Evolutionary conservation across 192 early-diverging fungal species (phyloP).

Genomic region (Gonapodya prolifera): DNA sequence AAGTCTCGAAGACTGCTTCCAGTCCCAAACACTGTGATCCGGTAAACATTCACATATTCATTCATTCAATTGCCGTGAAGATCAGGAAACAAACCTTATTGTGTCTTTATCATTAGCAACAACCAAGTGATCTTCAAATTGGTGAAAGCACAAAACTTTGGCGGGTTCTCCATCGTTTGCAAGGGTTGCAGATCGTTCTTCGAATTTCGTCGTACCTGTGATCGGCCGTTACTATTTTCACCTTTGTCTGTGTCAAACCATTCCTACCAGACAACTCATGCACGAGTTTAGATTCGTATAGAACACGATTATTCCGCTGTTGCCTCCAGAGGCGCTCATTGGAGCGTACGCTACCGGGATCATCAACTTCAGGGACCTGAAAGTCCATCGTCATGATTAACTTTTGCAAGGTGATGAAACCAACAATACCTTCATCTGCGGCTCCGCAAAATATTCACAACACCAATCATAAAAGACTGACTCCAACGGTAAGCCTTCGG

Average conservation of each 20-base stretch:
- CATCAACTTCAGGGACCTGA: constrained; percentile 56
- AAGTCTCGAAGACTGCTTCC: constrained; percentile 43
- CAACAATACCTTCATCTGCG: constrained; percentile 61
- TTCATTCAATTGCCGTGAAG: background rate
- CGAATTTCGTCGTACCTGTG: background rate
- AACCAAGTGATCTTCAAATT: constrained; percentile 72
- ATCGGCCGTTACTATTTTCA: too few species aligned
- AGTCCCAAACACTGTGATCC: constrained; percentile 54
- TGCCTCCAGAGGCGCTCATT: constrained; percentile 62
- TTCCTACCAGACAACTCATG: constrained; percentile 37
- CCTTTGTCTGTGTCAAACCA: too few species aligned
- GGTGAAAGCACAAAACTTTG: constrained; percentile 57
- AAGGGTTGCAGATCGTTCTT: constrained; percentile 6
- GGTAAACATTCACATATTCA: background rate
- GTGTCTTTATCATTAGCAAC: constrained; percentile 57
- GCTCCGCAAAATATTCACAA: constrained; percentile 76
- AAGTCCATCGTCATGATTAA: constrained; percentile 4
- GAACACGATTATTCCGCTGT: constrained; percentile 49
- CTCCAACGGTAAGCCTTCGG: constrained; percentile 33
- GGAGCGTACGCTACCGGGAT: constrained; percentile 62
- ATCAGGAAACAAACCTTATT: constrained; percentile 33
- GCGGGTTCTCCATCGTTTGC: constrained; percentile 10
- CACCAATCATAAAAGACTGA: constrained; percentile 72
- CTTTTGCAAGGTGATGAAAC: background rate
- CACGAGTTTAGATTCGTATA: constrained; percentile 31